Conservation (phyloP, 2,329 filamentous ascomycete genomes). For the Cladophialophora chaetospira region DNA sequence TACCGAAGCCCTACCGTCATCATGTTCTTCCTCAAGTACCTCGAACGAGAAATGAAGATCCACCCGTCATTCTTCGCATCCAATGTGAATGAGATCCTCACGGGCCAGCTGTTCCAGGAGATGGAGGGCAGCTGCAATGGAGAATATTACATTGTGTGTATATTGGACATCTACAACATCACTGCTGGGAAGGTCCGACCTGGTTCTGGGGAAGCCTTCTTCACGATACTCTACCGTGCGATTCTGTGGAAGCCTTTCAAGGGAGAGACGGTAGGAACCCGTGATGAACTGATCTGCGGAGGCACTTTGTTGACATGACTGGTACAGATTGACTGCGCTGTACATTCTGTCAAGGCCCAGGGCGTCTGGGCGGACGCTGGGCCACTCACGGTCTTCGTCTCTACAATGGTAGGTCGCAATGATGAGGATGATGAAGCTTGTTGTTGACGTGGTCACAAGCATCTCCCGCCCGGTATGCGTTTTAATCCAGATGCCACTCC, state of each 20-base stretch:
- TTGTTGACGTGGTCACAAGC: constrained; percentile 35
- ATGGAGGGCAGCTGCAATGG: constrained; percentile 95
- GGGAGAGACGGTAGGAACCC: constrained; percentile 77
- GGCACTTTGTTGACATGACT: constrained; percentile 6
- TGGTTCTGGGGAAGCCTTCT: constrained; percentile 88
- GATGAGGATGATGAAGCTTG: not conserved
- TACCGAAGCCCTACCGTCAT: not conserved
- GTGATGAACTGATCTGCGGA: not conserved
- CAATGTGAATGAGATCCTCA: constrained; percentile 89
- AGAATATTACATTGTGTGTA: constrained; percentile 95
- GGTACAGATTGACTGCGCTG: constrained; percentile 83
- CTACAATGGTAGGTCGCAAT: constrained; percentile 43
- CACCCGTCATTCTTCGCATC: constrained; percentile 97
- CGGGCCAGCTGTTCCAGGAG: constrained; percentile 83
- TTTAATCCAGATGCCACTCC: constrained; percentile 95
- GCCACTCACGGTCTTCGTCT: constrained; percentile 53
- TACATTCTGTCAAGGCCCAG: constrained; percentile 85
- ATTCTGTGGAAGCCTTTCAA: constrained; percentile 98
- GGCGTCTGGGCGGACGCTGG: constrained; percentile 68
- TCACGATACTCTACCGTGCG: constrained; percentile 90
- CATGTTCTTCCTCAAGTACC: constrained; percentile 99
- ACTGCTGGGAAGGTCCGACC: constrained; percentile 91
- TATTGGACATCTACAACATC: constrained; percentile 95
- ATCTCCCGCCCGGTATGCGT: constrained; percentile 85
- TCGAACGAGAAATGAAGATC: constrained; percentile 90